Percentiles rank a stretch among this genome's conserved stretches.
Conservation (phyloP, 495 filamentous ascomycete genomes). For the Hypomontagnella monticulosa region DNA sequence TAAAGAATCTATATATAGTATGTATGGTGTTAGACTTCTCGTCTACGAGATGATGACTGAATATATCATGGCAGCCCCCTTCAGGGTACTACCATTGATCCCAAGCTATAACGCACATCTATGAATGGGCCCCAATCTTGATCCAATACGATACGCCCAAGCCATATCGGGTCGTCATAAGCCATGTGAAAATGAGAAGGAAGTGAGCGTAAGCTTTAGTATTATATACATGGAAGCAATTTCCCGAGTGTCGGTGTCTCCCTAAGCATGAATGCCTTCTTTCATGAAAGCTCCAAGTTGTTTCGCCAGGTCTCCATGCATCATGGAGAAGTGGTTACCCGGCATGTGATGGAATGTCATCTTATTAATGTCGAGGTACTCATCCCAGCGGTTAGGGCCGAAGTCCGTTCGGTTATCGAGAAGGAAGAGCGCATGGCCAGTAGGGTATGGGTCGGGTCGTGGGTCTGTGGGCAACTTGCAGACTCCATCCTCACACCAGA, state of each 20-base stretch:
- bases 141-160: constrained; percentile 26
- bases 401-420: constrained; percentile 82
- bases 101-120: constrained; percentile 17
- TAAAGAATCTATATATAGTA: constrained; percentile 33
- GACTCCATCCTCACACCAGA: constrained; percentile 86
- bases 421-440: constrained; percentile 80
- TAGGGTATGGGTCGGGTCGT: constrained; percentile 72
- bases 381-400: constrained; percentile 81
- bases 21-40: constrained; percentile 18
- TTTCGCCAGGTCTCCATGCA: constrained; percentile 65
- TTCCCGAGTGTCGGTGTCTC: neutral
- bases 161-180: constrained; percentile 24
- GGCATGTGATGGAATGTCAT: constrained; percentile 69
- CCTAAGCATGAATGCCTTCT: constrained; percentile 45
- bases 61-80: constrained; percentile 4
- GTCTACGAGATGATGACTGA: constrained; percentile 23
- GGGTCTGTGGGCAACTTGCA: constrained; percentile 75
- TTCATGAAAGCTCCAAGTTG: constrained; percentile 52
- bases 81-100: constrained; percentile 7
- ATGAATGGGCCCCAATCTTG: constrained; percentile 30
- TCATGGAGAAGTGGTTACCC: constrained; percentile 79
- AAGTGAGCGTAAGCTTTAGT: constrained; percentile 27
- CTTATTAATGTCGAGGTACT: constrained; percentile 72
- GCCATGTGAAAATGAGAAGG: constrained; percentile 7
- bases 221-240: constrained; percentile 31